Conservation (phyloP, 164 flowering plant species). For the Aristolochia contorta region DNA sequence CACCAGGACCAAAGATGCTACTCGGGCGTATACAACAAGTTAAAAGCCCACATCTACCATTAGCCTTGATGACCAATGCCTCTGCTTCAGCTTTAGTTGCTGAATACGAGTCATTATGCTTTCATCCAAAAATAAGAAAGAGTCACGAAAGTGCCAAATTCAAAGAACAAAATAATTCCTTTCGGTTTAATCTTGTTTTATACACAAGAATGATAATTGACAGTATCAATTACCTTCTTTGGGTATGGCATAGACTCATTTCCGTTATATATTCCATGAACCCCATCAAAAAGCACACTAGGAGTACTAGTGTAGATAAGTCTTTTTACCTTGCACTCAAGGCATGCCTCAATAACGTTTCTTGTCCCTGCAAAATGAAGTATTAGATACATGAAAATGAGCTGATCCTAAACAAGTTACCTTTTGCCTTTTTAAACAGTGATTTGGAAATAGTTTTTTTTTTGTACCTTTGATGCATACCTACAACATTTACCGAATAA, state of each 20-base stretch:
- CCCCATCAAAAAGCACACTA: conserved; percentile 96
- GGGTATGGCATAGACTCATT: conserved; percentile 81
- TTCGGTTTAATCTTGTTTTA: too few relatives aligned
- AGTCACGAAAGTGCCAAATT: neutral
- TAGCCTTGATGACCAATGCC: conserved; percentile 62
- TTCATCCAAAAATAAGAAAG: conserved; percentile 12
- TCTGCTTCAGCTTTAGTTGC: conserved; percentile 97
- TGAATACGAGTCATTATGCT: conserved; percentile 91
- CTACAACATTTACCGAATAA: conserved; percentile 84
- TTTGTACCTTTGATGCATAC: conserved; percentile 17
- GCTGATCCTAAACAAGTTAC: too few relatives aligned
- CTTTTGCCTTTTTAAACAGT: too few relatives aligned
- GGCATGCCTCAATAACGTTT: conserved; percentile 83
- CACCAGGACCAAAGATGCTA: conserved; percentile 98
- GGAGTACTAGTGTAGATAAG: conserved; percentile 92
- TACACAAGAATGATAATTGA: neutral
- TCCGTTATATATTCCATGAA: conserved; percentile 66
- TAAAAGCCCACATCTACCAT: conserved; percentile 70
- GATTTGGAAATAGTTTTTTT: too few relatives aligned
- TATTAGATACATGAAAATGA: neutral
- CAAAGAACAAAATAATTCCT: neutral
- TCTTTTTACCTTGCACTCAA: conserved; percentile 66
- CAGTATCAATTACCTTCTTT: conserved; percentile 36
- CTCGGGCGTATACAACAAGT: conserved; percentile 98
- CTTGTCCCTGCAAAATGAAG: conserved; percentile 45